Conservation (phyloP, 2,329 filamentous ascomycete genomes). For the Cladosporium sp. region DNA sequence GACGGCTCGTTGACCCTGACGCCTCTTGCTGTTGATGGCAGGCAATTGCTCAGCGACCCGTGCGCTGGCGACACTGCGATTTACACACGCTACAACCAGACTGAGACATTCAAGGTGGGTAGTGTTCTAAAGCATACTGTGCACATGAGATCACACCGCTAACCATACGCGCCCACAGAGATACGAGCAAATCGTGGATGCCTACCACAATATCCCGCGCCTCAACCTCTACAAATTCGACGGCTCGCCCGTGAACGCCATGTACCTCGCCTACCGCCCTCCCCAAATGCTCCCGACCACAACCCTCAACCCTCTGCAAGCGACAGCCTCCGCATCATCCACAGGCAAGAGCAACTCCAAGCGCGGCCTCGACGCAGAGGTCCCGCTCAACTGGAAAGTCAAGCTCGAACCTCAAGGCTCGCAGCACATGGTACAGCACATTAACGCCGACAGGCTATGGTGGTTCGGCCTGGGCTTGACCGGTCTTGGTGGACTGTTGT, state of each 20-base stretch:
- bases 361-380: slow-evolving; percentile 26
- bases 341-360: slow-evolving; percentile 29
- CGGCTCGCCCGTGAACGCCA: slow-evolving; percentile 61
- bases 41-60: slow-evolving; percentile 62
- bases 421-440: slow-evolving; percentile 31
- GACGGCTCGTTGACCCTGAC: slow-evolving; percentile 57
- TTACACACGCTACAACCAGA: slow-evolving; percentile 65
- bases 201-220: slow-evolving; percentile 58
- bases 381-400: slow-evolving; percentile 40
- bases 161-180: slow-evolving; percentile 26
- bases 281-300: slow-evolving; percentile 67
- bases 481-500: slow-evolving; percentile 45
- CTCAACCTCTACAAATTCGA: slow-evolving; percentile 63
- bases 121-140: neutral
- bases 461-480: slow-evolving; percentile 49
- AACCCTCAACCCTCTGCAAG: slow-evolving; percentile 62
- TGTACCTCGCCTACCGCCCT: slow-evolving; percentile 61
- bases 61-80: slow-evolving; percentile 53
- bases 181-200: slow-evolving; percentile 50
- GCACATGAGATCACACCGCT: neutral
- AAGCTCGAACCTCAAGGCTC: slow-evolving; percentile 18
- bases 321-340: slow-evolving; percentile 33
- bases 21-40: slow-evolving; percentile 62
- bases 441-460: slow-evolving; percentile 45
- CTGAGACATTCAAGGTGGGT: slow-evolving; percentile 57